Percentiles rank a stretch among this genome's conserved stretches.
Conservation (phyloP, 164 flowering plant species). For the Malania oleifera region DNA sequence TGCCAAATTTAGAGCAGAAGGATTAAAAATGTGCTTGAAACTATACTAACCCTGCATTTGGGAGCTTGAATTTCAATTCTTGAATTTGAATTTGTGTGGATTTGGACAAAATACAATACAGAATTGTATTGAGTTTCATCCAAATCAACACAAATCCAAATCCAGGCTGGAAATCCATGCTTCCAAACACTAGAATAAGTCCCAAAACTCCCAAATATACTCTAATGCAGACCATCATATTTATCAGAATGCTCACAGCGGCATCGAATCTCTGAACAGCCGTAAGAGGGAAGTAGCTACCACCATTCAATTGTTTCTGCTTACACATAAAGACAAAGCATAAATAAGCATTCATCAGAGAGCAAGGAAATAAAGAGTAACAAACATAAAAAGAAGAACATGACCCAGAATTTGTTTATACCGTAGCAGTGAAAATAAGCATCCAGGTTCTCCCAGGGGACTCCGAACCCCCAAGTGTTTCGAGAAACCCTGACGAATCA, state of each 20-base stretch:
- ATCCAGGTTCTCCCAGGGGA: conserved; percentile 98
- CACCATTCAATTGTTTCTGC: conserved; percentile 55
- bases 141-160: too few species aligned
- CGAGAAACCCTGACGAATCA: conserved; percentile 60
- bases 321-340: background rate
- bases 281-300: conserved; percentile 83
- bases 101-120: too few species aligned
- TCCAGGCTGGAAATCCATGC: too few species aligned
- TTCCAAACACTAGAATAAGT: too few species aligned
- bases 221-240: too few species aligned
- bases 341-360: background rate
- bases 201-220: too few species aligned
- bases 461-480: conserved; percentile 74
- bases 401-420: conserved; percentile 6
- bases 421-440: conserved; percentile 90
- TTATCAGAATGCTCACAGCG: conserved; percentile 54
- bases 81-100: too few species aligned
- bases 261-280: conserved; percentile 97
- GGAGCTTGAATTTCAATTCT: too few species aligned
- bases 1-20: too few species aligned
- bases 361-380: background rate
- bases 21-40: too few species aligned
- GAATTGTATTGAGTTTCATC: too few species aligned
- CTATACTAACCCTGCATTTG: too few species aligned
- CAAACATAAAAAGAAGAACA: background rate